A percentile compares a stretch with the other conserved stretches of the same genome.
Evolutionary conservation across 257 asterid genomes (phyloP).

Genomic region (Mitragyna speciosa): DNA sequence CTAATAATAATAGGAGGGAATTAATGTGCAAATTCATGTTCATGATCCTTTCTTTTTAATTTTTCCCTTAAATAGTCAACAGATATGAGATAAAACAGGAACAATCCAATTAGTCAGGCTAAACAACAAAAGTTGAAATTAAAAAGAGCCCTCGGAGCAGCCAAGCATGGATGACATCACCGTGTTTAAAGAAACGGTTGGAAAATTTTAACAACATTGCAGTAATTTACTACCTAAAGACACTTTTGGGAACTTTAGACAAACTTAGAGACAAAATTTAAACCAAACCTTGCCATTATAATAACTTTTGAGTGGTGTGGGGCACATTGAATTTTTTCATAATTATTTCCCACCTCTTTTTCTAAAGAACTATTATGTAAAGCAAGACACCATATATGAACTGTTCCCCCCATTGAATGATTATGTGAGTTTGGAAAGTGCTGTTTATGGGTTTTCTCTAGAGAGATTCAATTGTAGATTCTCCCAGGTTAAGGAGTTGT

Average conservation of each 20-base stretch:
- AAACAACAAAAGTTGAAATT: conserved; percentile 20
- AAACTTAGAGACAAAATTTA: conserved; percentile 28
- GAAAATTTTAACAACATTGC: conserved; percentile 15
- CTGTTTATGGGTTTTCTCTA: conserved; percentile 11
- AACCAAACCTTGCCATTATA: conserved; percentile 12
- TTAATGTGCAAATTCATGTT: too few species aligned
- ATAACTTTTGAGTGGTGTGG: conserved; percentile 1
- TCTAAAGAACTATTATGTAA: conserved; percentile 4
- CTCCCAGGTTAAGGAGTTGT: conserved; percentile 28
- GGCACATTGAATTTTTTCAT: not conserved
- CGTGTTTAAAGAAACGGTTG: conserved; percentile 19
- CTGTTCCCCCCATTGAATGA: conserved; percentile 32
- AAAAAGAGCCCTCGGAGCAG: conserved; percentile 29
- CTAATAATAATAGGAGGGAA: too few species aligned
- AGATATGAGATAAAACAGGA: not conserved
- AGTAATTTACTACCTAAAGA: conserved; percentile 26
- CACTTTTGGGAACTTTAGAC: conserved; percentile 42
- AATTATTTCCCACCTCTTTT: not conserved
- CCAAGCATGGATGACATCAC: conserved; percentile 42
- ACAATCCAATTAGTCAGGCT: conserved; percentile 23
- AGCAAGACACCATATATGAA: conserved; percentile 1
- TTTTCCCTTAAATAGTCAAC: too few species aligned
- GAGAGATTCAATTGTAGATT: conserved; percentile 51
- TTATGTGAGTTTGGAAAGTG: conserved; percentile 24
- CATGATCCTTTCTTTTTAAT: too few species aligned